Percentiles rank a stretch among this genome's conserved stretches.
Conservation (phyloP, 2,329 filamentous ascomycete species). For the Helicocarpus griseus region DNA sequence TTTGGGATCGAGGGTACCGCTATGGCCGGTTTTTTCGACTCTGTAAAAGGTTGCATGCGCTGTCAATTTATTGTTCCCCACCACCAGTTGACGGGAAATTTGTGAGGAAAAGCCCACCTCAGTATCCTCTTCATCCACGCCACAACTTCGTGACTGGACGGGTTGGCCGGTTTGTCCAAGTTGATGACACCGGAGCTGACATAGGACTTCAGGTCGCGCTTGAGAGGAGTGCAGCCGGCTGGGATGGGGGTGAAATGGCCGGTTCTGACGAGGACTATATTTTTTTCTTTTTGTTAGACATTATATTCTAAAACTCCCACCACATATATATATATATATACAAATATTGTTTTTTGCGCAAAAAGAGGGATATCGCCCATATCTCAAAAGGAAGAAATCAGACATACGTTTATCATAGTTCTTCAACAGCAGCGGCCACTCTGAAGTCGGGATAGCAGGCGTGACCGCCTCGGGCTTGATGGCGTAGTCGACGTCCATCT, state of each 20-base stretch:
- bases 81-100: background rate
- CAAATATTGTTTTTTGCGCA: no score
- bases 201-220: conserved; percentile 94
- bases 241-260: conserved; percentile 96
- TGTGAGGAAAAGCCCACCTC: conserved; percentile 44
- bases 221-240: conserved; percentile 79
- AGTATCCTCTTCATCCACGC: conserved; percentile 99
- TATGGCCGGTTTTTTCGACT: conserved; percentile 95
- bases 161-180: conserved; percentile 94
- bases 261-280: conserved; percentile 74
- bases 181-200: conserved; percentile 97
- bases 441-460: conserved; percentile 71
- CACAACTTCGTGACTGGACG: conserved; percentile 96
- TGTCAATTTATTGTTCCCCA: conserved; percentile 8
- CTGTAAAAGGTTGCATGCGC: conserved; percentile 34
- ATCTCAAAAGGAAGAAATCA: no score
- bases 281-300: conserved; percentile 5
- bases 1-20: conserved; percentile 94
- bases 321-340: background rate
- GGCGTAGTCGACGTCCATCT: conserved; percentile 61
- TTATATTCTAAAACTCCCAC: background rate
- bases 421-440: conserved; percentile 89
- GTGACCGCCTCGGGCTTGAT: conserved; percentile 86
- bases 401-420: conserved; percentile 84
- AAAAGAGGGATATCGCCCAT: no score